Conservation (phyloP, 2,329 filamentous ascomycete genomes). For the Cytospora schulzeri region DNA sequence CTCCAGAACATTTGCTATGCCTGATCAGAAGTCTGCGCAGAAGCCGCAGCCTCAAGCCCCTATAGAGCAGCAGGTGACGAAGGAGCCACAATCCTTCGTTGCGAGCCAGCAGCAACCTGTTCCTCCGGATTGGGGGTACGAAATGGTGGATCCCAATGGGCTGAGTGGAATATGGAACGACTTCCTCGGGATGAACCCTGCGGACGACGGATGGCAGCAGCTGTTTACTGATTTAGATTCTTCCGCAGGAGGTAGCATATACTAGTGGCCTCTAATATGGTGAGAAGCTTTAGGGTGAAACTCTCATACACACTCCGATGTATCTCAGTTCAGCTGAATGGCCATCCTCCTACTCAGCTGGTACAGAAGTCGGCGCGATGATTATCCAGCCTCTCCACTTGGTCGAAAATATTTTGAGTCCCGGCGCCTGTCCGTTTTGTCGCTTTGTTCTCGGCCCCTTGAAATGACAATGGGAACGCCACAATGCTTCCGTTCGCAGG, state of each 20-base stretch:
- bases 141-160: not conserved
- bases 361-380: not conserved
- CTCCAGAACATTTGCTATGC: not conserved
- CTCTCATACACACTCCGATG: not conserved
- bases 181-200: slow-evolving; percentile 13
- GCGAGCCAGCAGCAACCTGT: not conserved
- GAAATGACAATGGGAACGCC: not conserved
- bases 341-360: too few species aligned
- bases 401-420: not conserved
- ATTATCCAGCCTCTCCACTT: not conserved
- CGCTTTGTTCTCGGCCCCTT: not conserved
- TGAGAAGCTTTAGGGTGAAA: not conserved
- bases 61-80: not conserved
- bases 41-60: not conserved
- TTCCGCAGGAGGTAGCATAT: not conserved
- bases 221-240: slow-evolving; percentile 30
- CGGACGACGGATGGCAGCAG: slow-evolving; percentile 28
- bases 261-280: not conserved
- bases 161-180: slow-evolving; percentile 24
- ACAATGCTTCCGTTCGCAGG: slow-evolving; percentile 1
- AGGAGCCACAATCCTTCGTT: not conserved
- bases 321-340: not conserved
- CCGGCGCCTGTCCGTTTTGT: not conserved
- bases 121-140: not conserved
- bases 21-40: not conserved